Evolutionary conservation across 352 stramenopile genomes (phyloP).

Genomic region (Globisporangium heterothallicum): DNA sequence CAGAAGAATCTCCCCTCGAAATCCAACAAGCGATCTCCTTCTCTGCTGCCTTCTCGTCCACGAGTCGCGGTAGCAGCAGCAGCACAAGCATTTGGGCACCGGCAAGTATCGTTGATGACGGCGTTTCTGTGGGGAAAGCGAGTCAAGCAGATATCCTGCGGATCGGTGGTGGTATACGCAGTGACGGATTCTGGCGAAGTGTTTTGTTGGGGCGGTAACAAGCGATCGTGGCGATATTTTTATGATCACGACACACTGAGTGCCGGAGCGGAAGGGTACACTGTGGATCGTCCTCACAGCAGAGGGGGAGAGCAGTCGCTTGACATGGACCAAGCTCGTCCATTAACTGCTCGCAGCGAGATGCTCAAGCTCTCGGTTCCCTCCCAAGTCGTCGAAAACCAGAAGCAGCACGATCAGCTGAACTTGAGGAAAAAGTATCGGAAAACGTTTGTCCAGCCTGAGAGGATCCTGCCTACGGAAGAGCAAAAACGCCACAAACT

Average conservation of each 20-base stretch:
- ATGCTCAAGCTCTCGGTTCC: constrained; percentile 58
- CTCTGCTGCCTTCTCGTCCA: constrained; percentile 16
- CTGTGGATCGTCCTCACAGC: background rate
- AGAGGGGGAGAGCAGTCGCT: background rate
- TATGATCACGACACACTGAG: constrained; percentile 41
- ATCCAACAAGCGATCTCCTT: background rate
- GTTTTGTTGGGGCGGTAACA: constrained; percentile 76
- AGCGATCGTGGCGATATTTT: constrained; percentile 64
- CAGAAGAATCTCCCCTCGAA: background rate
- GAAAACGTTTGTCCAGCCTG: constrained; percentile 41
- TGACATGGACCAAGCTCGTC: constrained; percentile 8
- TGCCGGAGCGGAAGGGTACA: background rate
- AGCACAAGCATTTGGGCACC: constrained; percentile 37
- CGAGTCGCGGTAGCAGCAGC: constrained; percentile 34
- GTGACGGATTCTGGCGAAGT: constrained; percentile 66
- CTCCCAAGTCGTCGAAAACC: constrained; percentile 32
- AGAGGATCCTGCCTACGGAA: constrained; percentile 26
- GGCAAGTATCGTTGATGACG: constrained; percentile 57
- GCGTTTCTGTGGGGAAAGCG: constrained; percentile 74
- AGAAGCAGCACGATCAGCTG: constrained; percentile 25
- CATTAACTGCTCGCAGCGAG: constrained; percentile 48
- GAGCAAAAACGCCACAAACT: constrained; percentile 40
- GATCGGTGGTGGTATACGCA: constrained; percentile 45
- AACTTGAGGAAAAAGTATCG: constrained; percentile 43
- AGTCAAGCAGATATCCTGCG: constrained; percentile 44